Evolutionary conservation across 495 filamentous ascomycete species (phyloP), one percentile per base, ranked within the genome.

Genomic region (Pyrenula aspistea): DNA sequence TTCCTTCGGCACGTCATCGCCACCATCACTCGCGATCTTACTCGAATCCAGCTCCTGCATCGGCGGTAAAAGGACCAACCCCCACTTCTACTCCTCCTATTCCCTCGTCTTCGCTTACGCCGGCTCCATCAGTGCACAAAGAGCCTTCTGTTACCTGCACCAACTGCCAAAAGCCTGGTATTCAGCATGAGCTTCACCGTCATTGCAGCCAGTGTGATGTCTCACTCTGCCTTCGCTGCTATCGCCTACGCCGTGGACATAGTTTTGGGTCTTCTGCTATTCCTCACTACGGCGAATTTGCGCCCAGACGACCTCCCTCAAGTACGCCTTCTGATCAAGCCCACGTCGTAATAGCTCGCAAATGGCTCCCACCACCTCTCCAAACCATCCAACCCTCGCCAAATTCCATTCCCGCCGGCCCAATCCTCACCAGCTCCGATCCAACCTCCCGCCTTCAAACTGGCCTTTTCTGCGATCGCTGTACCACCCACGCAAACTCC

Each of bases 131-230:
- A 12, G 73, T 77, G 1, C 91, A 80, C 61, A 57, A 71, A 2
- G 89, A 93, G 60, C 89, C 91, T 1, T 78, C 78, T 0, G 78
- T 95, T 55, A 76, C 74, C 24, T 96, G 91, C 64, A 76, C 82
- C 23, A 68, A 79, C 24, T 96, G 91, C 65, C 66, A 70, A 19
- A 83, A 75, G 57, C 25, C 67, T 2, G 74, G 87, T 56, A 88
- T 95, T 56, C 82, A 93, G 65, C 89, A 95, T 61, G 80, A 86
- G 1, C 71, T 94, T 0, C 89, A 95, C 66, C 89, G 86, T 68
- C 83, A 83, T 65, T 96, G 91, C 68, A 61, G 69, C 4, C 68
- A 72, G 49, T 95, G 91, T 68, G 73, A 77, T 22, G 92, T 80
- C 72, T 83, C 90, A 65, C 73, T 95, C 20, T 96, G 91, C 62